A percentile compares a stretch with the other conserved stretches of the same genome.
Evolutionary conservation across 768 basidiomycete species (phyloP).

Genomic region (Boletellus ananiceps): DNA sequence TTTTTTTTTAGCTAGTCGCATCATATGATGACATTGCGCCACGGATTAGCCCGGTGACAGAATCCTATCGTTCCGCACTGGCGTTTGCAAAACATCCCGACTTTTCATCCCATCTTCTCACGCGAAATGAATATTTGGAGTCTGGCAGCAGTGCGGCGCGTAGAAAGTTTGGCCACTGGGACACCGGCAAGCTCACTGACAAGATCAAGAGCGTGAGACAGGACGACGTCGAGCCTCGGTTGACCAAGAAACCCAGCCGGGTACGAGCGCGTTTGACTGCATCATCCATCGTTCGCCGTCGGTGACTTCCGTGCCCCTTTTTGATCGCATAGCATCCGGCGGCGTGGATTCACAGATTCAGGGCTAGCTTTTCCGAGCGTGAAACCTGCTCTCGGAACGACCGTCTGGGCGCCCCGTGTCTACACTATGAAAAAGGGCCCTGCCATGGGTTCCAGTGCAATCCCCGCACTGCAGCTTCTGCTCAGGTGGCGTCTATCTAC

Average conservation of each 20-base stretch:
- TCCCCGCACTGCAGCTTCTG: constrained; percentile 5
- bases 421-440: background rate
- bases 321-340: constrained; percentile 5
- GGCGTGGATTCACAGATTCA: constrained; percentile 12
- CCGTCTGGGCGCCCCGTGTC: background rate
- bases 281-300: constrained; percentile 24
- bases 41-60: constrained; percentile 53
- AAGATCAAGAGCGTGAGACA: constrained; percentile 20
- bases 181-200: constrained; percentile 24
- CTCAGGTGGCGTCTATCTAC: constrained; percentile 11
- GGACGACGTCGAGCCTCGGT: constrained; percentile 24
- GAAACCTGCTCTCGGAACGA: constrained; percentile 2
- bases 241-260: constrained; percentile 27
- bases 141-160: constrained; percentile 71
- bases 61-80: constrained; percentile 59
- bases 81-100: constrained; percentile 51
- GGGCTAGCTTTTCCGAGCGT: constrained; percentile 14
- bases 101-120: constrained; percentile 54
- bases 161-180: constrained; percentile 69
- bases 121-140: constrained; percentile 82
- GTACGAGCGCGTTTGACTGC: constrained; percentile 20
- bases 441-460: constrained; percentile 1
- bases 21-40: constrained; percentile 11
- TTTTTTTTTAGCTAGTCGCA: constrained; percentile 14
- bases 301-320: constrained; percentile 15